phyloP scores from a whole-genome alignment of 2,329 filamentous ascomycete species.

The Pseudogymnoascus sp. region DNA sequence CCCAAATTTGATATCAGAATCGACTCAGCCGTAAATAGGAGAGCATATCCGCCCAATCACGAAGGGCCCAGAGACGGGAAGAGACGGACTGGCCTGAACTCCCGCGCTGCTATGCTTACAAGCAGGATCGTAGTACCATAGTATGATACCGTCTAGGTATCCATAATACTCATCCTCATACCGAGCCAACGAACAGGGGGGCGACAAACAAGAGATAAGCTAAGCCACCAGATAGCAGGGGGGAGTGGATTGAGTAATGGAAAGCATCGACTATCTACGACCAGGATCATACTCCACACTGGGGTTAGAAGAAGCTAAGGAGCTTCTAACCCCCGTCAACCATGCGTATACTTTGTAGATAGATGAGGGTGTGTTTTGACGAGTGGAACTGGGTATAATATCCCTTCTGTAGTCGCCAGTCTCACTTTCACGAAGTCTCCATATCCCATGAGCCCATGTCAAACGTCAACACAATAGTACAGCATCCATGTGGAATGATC shows the following conservation, averaged over 20 bases:
- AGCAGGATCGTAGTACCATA: not conserved
- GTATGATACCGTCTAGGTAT: not conserved
- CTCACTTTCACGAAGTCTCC: not conserved
- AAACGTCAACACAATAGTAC: not conserved
- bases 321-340: not conserved
- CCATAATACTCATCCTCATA: not conserved
- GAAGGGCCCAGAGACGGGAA: not conserved
- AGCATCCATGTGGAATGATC: not conserved
- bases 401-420: not conserved
- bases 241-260: slow-evolving; percentile 5
- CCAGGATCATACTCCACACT: not conserved
- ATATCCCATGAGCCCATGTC: not conserved
- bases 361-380: not conserved
- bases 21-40: not conserved
- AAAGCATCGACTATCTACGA: slow-evolving; percentile 3
- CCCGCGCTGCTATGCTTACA: not conserved
- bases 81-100: not conserved
- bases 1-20: not conserved
- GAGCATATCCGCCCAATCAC: not conserved
- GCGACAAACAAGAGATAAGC: not conserved
- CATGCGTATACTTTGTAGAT: not conserved
- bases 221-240: slow-evolving; percentile 5
- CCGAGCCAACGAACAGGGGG: not conserved
- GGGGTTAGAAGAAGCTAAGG: not conserved
- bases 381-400: not conserved